Evolutionary conservation across 1,139 yeast species (phyloP).

Genomic region (Tardiomyces digboiensis): DNA sequence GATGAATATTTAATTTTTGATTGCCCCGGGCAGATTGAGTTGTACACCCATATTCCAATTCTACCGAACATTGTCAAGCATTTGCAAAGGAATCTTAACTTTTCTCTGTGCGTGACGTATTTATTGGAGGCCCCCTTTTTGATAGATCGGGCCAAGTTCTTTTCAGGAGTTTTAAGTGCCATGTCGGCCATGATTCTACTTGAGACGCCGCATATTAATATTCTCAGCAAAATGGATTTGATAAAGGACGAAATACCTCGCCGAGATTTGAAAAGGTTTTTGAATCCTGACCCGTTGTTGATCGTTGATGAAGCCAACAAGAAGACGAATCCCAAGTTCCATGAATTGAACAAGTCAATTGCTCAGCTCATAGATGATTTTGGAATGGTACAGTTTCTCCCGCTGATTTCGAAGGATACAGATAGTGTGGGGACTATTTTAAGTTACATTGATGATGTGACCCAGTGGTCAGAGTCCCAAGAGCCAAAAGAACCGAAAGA

Average conservation of each 20-base stretch:
- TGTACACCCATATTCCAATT: conserved; percentile 91
- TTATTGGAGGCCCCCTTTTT: conserved; percentile 91
- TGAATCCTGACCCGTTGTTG: conserved; percentile 86
- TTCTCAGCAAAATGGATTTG: conserved; percentile 77
- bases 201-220: conserved; percentile 90
- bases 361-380: conserved; percentile 85
- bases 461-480: conserved; percentile 96
- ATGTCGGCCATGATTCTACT: conserved; percentile 97
- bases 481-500: conserved; percentile 96
- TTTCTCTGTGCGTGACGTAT: conserved; percentile 87
- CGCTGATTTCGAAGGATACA: conserved; percentile 75
- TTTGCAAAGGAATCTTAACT: conserved; percentile 65
- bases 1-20: conserved; percentile 93
- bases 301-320: conserved; percentile 42
- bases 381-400: conserved; percentile 97
- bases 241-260: conserved; percentile 60
- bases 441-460: conserved; percentile 90
- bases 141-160: conserved; percentile 81
- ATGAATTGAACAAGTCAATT: conserved; percentile 65
- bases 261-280: conserved; percentile 68
- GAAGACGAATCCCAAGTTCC: conserved; percentile 64
- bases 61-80: conserved; percentile 83
- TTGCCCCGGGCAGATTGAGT: conserved; percentile 97
- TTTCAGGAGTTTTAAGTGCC: conserved; percentile 92
- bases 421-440: conserved; percentile 75